phyloP scores from a whole-genome alignment of 768 basidiomycete species.

The Boletus coccyginus region DNA sequence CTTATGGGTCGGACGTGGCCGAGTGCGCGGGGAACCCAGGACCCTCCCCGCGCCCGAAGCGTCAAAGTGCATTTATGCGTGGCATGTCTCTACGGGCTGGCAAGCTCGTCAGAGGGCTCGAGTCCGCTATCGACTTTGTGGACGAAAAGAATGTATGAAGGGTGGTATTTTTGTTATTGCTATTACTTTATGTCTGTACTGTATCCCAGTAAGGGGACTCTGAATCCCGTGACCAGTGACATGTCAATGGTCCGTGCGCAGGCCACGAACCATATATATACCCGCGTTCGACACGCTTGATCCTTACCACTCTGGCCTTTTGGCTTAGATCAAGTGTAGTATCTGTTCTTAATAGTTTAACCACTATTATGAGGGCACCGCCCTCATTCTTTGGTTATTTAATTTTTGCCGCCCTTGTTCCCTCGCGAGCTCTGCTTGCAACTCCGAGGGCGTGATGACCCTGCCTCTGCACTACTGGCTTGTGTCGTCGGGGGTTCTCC shows the following conservation, averaged over 20 bases:
- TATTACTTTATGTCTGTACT: not conserved
- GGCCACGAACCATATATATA: not conserved
- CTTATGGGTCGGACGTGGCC: slow-evolving; percentile 11
- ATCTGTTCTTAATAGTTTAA: slow-evolving; percentile 67
- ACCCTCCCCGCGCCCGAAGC: slow-evolving; percentile 23
- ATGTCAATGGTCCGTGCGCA: slow-evolving; percentile 17
- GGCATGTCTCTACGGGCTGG: slow-evolving; percentile 35
- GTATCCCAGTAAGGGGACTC: not conserved
- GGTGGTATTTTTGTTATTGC: not conserved
- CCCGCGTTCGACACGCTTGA: not conserved
- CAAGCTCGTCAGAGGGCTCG: slow-evolving; percentile 36
- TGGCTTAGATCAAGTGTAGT: slow-evolving; percentile 80
- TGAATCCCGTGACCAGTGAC: slow-evolving; percentile 5
- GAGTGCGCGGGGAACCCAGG: not conserved
- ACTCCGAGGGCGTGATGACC: slow-evolving; percentile 39
- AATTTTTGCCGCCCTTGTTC: slow-evolving; percentile 31
- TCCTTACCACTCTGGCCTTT: slow-evolving; percentile 43
- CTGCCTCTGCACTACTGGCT: slow-evolving; percentile 43
- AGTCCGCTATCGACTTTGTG: slow-evolving; percentile 42
- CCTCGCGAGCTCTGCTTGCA: slow-evolving; percentile 41
- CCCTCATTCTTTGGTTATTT: slow-evolving; percentile 55
- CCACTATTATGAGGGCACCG: slow-evolving; percentile 59
- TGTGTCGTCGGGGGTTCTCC: slow-evolving; percentile 62
- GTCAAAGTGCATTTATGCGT: slow-evolving; percentile 28
- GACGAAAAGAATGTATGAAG: slow-evolving; percentile 24